Conservation (phyloP, 106 monocot genomes). For the Allium cepa region DNA sequence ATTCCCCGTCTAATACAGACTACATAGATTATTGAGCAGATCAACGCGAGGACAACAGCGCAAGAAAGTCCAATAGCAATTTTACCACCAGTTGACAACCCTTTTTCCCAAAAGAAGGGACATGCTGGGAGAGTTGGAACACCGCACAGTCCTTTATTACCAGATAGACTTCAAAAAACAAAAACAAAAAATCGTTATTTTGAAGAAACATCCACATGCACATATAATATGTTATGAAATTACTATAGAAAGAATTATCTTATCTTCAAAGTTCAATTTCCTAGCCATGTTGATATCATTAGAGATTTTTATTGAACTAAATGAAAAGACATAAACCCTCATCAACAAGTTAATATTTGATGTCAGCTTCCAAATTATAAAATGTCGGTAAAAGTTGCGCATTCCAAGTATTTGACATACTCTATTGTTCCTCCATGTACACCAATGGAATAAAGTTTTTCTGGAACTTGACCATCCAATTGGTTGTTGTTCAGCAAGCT, state of each 20-base stretch:
- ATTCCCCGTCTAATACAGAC: constrained; percentile 53
- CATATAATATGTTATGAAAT: too few species aligned
- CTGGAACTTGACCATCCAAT: constrained; percentile 92
- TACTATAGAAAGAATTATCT: too few species aligned
- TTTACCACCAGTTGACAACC: constrained; percentile 69
- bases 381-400: background rate
- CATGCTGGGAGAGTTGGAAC: constrained; percentile 91
- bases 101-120: constrained; percentile 79
- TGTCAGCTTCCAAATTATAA: too few species aligned
- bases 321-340: too few species aligned
- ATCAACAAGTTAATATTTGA: too few species aligned
- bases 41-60: constrained; percentile 29
- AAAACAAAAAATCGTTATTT: background rate
- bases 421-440: constrained; percentile 96
- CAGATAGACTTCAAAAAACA: constrained; percentile 60
- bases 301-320: too few species aligned
- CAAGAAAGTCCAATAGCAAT: constrained; percentile 68
- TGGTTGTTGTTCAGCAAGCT: constrained; percentile 83
- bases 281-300: too few species aligned
- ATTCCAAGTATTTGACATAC: constrained; percentile 27
- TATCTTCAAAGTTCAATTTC: too few species aligned
- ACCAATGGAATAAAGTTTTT: constrained; percentile 91
- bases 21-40: constrained; percentile 51
- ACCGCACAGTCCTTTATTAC: constrained; percentile 95
- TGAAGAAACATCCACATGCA: too few species aligned